These are phyloP conservation scores for Ochromonas danica DNA, from an alignment of 108 stramenopile species.

Conservation along the genomic window DNA sequence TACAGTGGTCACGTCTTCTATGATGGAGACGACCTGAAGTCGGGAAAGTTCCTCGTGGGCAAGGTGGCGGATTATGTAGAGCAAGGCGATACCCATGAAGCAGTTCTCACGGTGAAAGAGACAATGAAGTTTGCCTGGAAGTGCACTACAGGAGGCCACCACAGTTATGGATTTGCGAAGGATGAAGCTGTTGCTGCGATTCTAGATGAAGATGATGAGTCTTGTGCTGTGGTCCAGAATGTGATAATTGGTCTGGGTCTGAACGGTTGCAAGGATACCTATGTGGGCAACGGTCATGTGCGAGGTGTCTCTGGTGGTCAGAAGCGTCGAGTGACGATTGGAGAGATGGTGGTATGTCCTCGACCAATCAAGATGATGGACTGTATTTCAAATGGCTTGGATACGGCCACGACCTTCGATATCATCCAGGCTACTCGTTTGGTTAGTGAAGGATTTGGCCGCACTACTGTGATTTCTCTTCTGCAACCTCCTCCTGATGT, in stretches of 20 bases:
- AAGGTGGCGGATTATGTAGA: slow-evolving; percentile 57
- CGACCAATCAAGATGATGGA: too few relatives aligned
- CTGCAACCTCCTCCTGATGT: slow-evolving; percentile 86
- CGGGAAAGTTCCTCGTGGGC: slow-evolving; percentile 39
- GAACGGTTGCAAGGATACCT: too few relatives aligned
- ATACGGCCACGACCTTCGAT: too few relatives aligned
- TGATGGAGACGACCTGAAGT: slow-evolving; percentile 39
- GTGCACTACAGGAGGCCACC: slow-evolving; percentile 57
- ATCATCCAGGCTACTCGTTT: slow-evolving; percentile 51
- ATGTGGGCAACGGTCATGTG: too few relatives aligned
- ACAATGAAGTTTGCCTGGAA: slow-evolving; percentile 71
- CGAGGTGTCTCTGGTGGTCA: too few relatives aligned
- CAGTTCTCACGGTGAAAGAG: slow-evolving; percentile 71
- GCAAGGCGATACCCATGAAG: slow-evolving; percentile 71
- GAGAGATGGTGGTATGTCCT: slow-evolving; percentile 66
- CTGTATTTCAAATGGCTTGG: slow-evolving; percentile 75
- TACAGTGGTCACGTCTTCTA: slow-evolving; percentile 26
- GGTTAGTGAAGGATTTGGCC: slow-evolving; percentile 32
- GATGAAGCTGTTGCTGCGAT: slow-evolving; percentile 4
- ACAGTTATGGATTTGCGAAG: slow-evolving; percentile 7
- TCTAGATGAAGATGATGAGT: slow-evolving; percentile 19
- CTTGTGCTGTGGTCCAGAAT: too few relatives aligned
- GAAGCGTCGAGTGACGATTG: too few relatives aligned
- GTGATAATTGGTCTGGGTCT: too few relatives aligned
- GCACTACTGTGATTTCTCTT: slow-evolving; percentile 65